Evolutionary conservation across 306 rosid species (phyloP), one percentile per base, ranked within the genome.

Genomic region (Fragaria ananassa): DNA sequence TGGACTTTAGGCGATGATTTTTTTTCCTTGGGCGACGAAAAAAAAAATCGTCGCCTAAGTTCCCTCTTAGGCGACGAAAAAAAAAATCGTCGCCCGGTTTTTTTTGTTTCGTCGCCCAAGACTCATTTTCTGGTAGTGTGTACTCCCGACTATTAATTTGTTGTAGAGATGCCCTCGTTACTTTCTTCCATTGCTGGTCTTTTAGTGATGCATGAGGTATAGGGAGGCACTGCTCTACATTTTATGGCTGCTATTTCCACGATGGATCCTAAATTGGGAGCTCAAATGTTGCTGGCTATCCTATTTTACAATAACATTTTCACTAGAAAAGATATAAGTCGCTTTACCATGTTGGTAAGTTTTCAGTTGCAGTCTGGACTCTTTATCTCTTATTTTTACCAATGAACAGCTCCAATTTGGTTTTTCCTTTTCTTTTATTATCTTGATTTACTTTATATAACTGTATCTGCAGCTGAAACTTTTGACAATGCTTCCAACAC

Each of bases 211-310:
- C 97, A 95, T 84, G 88, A 74, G 51, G 83, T 85, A 11, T 71
- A 84, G 57, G 97, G 89, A 68, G 76, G 82, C 67, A 72, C 85
- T 67, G 89, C 96, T 65, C 83, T 87, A 29, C 92, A 92, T 86
- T 81, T 89, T 69, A 85, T 92, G 84, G 84, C 91, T 70, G 79
- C 97, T 64, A 77, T 95, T 85, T 92, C 89, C 70, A 82, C 85
- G 51, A 71, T 89, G 89, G 97, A 95, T 83, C 92, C 96, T 78
- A 95, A 80, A 88, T 71, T 88, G 65, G 98, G 97, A 80, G 87
- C 92, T 85, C 88, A 88, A 50, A 82, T 92, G 81, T 79, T 95
- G 89, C 89, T 95, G 63, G 78, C 88, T 68, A 66, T 90, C 83
- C 86, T 95, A 75, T 95, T 92, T 79, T 92, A 85, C 86, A 87